Conservation (phyloP, 2,329 filamentous ascomycete species). For the Chaetomium sp. region DNA sequence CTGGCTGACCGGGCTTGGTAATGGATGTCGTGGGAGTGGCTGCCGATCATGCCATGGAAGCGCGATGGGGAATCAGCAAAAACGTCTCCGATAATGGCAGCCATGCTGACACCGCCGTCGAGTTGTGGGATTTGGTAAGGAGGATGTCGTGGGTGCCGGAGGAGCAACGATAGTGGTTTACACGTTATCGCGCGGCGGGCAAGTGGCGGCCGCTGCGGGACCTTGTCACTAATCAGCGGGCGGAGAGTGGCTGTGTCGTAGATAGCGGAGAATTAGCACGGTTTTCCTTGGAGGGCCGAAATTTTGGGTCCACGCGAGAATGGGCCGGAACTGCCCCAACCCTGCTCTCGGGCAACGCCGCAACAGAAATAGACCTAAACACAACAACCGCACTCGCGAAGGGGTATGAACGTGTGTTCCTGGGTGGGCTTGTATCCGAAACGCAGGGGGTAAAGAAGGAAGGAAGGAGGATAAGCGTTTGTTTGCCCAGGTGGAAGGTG, state of each 20-base stretch:
- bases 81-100: slow-evolving; percentile 63
- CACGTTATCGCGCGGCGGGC: slow-evolving; percentile 13
- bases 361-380: not conserved
- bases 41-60: slow-evolving; percentile 64
- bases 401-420: too few species aligned
- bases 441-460: too few species aligned
- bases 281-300: slow-evolving; percentile 12
- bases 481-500: too few species aligned
- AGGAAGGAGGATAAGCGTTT: too few species aligned
- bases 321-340: slow-evolving; percentile 16
- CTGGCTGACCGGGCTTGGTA: slow-evolving; percentile 35
- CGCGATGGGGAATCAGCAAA: slow-evolving; percentile 60
- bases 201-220: slow-evolving; percentile 3
- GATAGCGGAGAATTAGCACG: slow-evolving; percentile 21
- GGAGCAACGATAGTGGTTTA: too few species aligned
- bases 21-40: slow-evolving; percentile 37
- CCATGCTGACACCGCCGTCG: slow-evolving; percentile 45
- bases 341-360: not conserved
- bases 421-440: too few species aligned
- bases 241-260: slow-evolving; percentile 22
- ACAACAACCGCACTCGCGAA: too few species aligned
- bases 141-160: slow-evolving; percentile 3
- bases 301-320: slow-evolving; percentile 18
- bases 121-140: slow-evolving; percentile 4
- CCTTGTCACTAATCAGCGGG: slow-evolving; percentile 8